Evolutionary conservation across 2,329 filamentous ascomycete genomes (phyloP).

Genomic region (Aspergillus viridinutans): DNA sequence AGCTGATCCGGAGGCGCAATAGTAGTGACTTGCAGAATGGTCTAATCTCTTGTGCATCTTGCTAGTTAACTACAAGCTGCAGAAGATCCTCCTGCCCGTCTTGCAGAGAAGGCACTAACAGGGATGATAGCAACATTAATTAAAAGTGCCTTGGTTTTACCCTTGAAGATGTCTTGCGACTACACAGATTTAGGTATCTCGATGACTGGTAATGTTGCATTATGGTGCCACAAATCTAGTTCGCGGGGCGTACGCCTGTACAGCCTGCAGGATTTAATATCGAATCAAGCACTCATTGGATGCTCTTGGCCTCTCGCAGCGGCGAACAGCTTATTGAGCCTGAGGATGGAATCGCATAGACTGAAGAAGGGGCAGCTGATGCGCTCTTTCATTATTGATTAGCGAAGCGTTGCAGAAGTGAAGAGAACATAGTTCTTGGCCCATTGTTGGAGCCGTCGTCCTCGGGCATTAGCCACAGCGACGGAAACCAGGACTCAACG

Average conservation of each 20-base stretch:
- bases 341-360: background rate
- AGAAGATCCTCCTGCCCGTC: background rate
- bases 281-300: background rate
- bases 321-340: background rate
- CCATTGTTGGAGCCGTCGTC: background rate
- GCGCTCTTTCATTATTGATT: background rate
- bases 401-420: background rate
- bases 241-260: background rate
- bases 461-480: background rate
- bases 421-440: background rate
- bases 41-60: background rate
- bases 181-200: background rate
- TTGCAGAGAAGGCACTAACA: background rate
- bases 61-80: background rate
- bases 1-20: background rate
- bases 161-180: background rate
- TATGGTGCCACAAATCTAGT: background rate
- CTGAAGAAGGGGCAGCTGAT: background rate
- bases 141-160: background rate
- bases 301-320: background rate
- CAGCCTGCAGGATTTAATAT: background rate
- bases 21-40: background rate
- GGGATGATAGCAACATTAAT: background rate
- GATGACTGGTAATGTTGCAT: background rate
- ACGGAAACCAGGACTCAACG: background rate